Evolutionary conservation across 164 flowering plant genomes (phyloP).

Genomic region (Santalum album): DNA sequence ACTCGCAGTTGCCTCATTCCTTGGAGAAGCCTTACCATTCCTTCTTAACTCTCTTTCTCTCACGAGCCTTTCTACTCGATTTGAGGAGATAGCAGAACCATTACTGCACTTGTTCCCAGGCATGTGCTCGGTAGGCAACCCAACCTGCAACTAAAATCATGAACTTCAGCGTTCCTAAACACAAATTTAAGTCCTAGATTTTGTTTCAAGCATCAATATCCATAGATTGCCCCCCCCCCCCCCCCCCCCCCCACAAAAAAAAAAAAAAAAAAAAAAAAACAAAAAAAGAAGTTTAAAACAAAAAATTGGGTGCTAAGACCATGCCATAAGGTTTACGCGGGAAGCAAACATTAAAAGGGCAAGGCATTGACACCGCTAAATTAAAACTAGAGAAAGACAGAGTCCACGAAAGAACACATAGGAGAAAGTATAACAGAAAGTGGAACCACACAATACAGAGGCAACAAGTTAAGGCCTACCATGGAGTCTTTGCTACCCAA

Average conservation of each 20-base stretch:
- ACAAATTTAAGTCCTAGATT: conserved; percentile 19
- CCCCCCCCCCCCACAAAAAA: not conserved
- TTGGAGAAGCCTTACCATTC: not conserved
- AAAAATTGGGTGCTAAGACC: too few species aligned
- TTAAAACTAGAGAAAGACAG: conserved; percentile 3
- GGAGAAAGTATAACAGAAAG: conserved; percentile 3
- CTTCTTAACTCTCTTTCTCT: conserved; percentile 10
- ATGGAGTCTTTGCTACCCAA: not conserved
- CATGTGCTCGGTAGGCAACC: conserved; percentile 26
- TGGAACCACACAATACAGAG: not conserved
- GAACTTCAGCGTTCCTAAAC: conserved; percentile 1
- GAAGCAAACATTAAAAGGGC: too few species aligned
- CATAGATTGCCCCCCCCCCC: not conserved
- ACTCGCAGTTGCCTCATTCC: not conserved
- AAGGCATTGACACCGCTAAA: not conserved
- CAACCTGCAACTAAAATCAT: conserved; percentile 7
- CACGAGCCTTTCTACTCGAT: conserved; percentile 40
- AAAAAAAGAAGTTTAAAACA: not conserved
- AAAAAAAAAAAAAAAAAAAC: not conserved
- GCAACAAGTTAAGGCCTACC: conserved; percentile 4
- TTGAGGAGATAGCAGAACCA: conserved; percentile 21
- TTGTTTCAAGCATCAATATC: conserved; percentile 10
- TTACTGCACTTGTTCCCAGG: conserved; percentile 45
- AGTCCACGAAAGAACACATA: not conserved
- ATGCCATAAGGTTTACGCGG: too few species aligned